Conservation (phyloP, 139 green algal species). For the Chlamydomonas sp. region DNA sequence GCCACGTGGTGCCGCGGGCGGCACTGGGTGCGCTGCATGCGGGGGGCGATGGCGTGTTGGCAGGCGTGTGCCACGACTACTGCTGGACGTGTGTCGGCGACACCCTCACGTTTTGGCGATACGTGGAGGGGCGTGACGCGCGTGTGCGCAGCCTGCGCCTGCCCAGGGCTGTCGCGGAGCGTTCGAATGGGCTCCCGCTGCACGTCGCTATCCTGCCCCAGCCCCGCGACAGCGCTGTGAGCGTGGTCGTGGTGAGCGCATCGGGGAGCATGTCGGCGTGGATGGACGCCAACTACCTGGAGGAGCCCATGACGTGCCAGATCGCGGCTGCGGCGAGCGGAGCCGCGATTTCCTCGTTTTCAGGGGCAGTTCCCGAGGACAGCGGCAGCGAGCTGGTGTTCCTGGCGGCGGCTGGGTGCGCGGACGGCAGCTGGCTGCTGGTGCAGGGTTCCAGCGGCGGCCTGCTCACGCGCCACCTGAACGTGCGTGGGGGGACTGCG, state of each 20-base stretch:
- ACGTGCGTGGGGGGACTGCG: neutral
- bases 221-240: conserved; percentile 5
- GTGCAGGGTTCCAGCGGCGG: conserved; percentile 13
- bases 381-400: conserved; percentile 13
- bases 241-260: conserved; percentile 17
- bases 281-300: conserved; percentile 31
- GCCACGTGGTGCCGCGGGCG: neutral
- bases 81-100: conserved; percentile 12
- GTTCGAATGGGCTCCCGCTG: neutral
- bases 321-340: neutral
- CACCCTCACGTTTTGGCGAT: conserved; percentile 22
- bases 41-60: conserved; percentile 3
- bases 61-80: conserved; percentile 13
- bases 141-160: conserved; percentile 14
- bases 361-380: conserved; percentile 8
- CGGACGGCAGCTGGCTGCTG: conserved; percentile 24
- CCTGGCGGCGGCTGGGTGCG: conserved; percentile 15
- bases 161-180: conserved; percentile 1
- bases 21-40: neutral
- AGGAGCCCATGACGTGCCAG: conserved; percentile 19
- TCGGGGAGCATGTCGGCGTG: conserved; percentile 20
- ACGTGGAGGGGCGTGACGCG: conserved; percentile 20
- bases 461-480: neutral
- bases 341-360: neutral
- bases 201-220: neutral